phyloP scores from a whole-genome alignment of 148 eudicot species.

The Chenopodium album region DNA sequence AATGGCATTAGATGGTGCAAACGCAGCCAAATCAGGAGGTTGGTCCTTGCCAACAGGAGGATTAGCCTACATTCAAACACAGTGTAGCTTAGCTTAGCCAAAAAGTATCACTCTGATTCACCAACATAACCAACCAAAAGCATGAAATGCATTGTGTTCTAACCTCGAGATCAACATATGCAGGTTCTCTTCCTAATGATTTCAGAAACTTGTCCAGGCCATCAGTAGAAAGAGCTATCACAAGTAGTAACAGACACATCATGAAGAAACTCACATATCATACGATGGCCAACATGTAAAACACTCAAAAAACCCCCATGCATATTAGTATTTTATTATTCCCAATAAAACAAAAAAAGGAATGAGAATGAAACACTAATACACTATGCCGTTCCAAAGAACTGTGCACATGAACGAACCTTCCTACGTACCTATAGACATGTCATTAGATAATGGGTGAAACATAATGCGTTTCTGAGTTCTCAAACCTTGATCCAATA shows the following conservation, averaged over 20 bases:
- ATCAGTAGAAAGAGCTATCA: conserved; percentile 54
- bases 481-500: conserved; percentile 76
- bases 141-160: not conserved
- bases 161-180: conserved; percentile 92
- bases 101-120: not conserved
- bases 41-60: conserved; percentile 92
- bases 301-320: not conserved
- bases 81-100: conserved; percentile 14
- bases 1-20: conserved; percentile 70
- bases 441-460: conserved; percentile 88
- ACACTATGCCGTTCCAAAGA: not conserved
- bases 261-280: not conserved
- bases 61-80: conserved; percentile 51
- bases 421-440: conserved; percentile 62
- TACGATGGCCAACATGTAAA: not conserved
- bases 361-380: not conserved
- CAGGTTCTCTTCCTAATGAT: conserved; percentile 63
- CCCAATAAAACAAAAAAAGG: not conserved
- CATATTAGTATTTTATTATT: not conserved
- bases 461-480: conserved; percentile 60
- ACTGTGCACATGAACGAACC: not conserved
- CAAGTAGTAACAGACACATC: conserved; percentile 1
- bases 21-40: conserved; percentile 87
- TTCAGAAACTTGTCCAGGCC: conserved; percentile 79
- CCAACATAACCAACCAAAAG: not conserved